These are phyloP conservation scores for Plicaturopsis crispa DNA, from an alignment of 768 basidiomycete genomes.

Conservation along the genomic window DNA sequence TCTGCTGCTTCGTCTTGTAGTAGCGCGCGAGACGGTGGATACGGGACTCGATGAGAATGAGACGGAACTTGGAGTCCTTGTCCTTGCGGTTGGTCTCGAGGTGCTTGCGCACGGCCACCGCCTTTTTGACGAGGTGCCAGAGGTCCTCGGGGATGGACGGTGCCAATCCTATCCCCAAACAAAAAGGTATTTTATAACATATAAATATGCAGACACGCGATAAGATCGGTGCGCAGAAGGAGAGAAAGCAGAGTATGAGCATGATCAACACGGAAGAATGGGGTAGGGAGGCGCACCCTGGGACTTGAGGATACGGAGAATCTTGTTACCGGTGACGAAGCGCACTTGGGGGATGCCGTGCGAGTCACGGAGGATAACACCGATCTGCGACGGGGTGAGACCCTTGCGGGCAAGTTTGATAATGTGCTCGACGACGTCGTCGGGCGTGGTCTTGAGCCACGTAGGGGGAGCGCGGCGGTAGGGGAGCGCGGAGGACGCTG, in stretches of 20 bases:
- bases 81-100: constrained; percentile 97
- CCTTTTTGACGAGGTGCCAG: constrained; percentile 99
- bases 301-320: constrained; percentile 94
- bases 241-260: constrained; percentile 20
- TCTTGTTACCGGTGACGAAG: constrained; percentile 99
- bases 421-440: constrained; percentile 95
- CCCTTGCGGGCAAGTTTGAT: constrained; percentile 97
- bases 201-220: constrained; percentile 3
- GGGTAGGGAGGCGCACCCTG: constrained; percentile 54
- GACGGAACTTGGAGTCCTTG: constrained; percentile 95
- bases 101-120: constrained; percentile 98
- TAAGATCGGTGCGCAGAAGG: constrained; percentile 10
- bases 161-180: constrained; percentile 80
- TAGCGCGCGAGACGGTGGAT: constrained; percentile 97
- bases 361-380: constrained; percentile 95
- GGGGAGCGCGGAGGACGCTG: constrained; percentile 92
- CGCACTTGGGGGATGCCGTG: constrained; percentile 98
- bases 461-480: constrained; percentile 92
- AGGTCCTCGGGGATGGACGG: constrained; percentile 99
- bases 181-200: constrained; percentile 27
- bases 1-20: constrained; percentile 98
- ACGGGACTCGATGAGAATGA: constrained; percentile 98
- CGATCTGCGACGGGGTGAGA: constrained; percentile 95
- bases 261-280: constrained; percentile 1
- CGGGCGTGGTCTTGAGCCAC: constrained; percentile 95